A percentile compares a stretch with the other conserved stretches of the same genome.
phyloP scores from a whole-genome alignment of 495 filamentous ascomycete species.

The Chaetomidium leptoderma region DNA sequence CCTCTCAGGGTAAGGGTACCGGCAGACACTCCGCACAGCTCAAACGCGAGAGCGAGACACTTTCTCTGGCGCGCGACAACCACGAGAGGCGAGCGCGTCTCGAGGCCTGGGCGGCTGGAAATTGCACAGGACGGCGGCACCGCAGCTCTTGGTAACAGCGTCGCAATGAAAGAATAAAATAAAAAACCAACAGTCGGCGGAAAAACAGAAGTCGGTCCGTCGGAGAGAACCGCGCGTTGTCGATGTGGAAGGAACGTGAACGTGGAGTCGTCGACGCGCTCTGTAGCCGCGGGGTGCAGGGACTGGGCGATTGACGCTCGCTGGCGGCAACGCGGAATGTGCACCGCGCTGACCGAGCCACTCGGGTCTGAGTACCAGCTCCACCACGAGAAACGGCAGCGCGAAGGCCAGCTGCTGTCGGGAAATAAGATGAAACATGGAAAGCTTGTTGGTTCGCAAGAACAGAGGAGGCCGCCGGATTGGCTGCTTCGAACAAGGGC shows the following conservation, averaged over 20 bases:
- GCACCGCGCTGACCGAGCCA: slow-evolving; percentile 13
- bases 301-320: neutral
- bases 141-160: slow-evolving; percentile 20
- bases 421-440: slow-evolving; percentile 27
- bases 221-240: neutral
- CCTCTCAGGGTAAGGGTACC: slow-evolving; percentile 18
- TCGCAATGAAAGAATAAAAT: slow-evolving; percentile 8
- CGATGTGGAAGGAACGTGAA: too few species aligned
- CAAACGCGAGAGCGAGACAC: neutral
- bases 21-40: slow-evolving; percentile 4
- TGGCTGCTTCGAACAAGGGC: slow-evolving; percentile 14
- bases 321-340: slow-evolving; percentile 18
- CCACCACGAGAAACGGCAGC: slow-evolving; percentile 16
- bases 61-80: slow-evolving; percentile 27
- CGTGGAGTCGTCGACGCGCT: too few species aligned
- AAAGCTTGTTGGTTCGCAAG: slow-evolving; percentile 10
- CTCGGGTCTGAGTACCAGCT: slow-evolving; percentile 8
- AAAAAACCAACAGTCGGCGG: neutral
- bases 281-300: slow-evolving; percentile 9
- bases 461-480: slow-evolving; percentile 15
- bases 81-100: slow-evolving; percentile 6
- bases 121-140: slow-evolving; percentile 20
- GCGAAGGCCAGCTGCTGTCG: slow-evolving; percentile 8
- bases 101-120: slow-evolving; percentile 17
- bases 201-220: neutral